Conservation (phyloP, 2,329 filamentous ascomycete species). For the Bimuria novae-zelandiae region DNA sequence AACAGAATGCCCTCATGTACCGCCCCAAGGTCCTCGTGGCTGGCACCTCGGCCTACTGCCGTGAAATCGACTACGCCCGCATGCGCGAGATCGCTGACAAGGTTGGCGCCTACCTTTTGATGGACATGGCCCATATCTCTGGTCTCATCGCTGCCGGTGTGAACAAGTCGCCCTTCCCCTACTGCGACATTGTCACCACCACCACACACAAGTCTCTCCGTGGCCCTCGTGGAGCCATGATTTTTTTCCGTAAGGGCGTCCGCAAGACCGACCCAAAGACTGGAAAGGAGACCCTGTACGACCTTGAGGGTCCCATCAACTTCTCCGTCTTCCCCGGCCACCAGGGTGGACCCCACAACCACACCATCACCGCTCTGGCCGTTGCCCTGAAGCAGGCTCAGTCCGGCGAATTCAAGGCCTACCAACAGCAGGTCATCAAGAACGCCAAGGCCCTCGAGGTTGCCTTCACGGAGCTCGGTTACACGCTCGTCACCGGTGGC, state of each 20-base stretch:
- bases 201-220: conserved; percentile 98
- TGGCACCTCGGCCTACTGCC: conserved; percentile 93
- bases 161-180: conserved; percentile 84
- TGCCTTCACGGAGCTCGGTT: conserved; percentile 67
- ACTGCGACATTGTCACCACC: conserved; percentile 94
- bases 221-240: conserved; percentile 93
- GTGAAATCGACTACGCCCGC: conserved; percentile 90
- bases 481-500: conserved; percentile 89
- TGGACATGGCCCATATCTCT: conserved; percentile 97
- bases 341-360: conserved; percentile 97
- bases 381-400: conserved; percentile 95
- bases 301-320: conserved; percentile 93
- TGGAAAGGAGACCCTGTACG: conserved; percentile 82
- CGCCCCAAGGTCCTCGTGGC: conserved; percentile 95
- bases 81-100: conserved; percentile 93
- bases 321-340: conserved; percentile 96
- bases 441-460: conserved; percentile 91
- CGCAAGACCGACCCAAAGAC: conserved; percentile 82
- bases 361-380: conserved; percentile 94
- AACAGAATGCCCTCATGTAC: conserved; percentile 85
- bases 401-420: conserved; percentile 85
- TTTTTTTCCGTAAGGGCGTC: conserved; percentile 96
- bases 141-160: conserved; percentile 91
- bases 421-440: conserved; percentile 86
- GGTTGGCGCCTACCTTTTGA: conserved; percentile 87